Percentiles rank a stretch among this genome's conserved stretches.
These are phyloP conservation scores for Dryadomyces sulphureus DNA, from an alignment of 2,329 filamentous ascomycete species.

Conservation along the genomic window DNA sequence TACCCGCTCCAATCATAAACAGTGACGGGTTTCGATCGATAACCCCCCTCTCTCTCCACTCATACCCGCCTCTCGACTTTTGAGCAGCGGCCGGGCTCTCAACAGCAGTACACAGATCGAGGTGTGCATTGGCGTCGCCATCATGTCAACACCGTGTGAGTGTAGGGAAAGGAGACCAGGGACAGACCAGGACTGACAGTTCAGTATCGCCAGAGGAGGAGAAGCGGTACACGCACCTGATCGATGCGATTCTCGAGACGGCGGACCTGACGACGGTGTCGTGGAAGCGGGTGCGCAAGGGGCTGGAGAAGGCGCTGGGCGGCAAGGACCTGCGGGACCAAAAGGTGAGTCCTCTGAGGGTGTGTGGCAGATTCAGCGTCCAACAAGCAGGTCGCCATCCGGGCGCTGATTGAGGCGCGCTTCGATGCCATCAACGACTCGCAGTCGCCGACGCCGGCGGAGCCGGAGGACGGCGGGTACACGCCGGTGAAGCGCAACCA, in stretches of 20 bases:
- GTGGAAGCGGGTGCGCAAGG: constrained; percentile 45
- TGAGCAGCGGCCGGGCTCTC: too few relatives aligned
- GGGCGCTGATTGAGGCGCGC: constrained; percentile 55
- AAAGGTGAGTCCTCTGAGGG: constrained; percentile 27
- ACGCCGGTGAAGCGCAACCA: constrained; percentile 22
- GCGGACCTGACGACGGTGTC: constrained; percentile 49
- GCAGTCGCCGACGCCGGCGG: constrained; percentile 25
- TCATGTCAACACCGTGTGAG: neutral
- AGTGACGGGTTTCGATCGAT: neutral
- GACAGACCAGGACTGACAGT: neutral
- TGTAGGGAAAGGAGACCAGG: neutral
- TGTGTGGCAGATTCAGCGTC: neutral
- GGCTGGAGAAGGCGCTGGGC: constrained; percentile 36
- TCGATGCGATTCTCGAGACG: constrained; percentile 42
- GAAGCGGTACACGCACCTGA: constrained; percentile 38
- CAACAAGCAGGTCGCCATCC: constrained; percentile 51
- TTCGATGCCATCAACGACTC: constrained; percentile 58
- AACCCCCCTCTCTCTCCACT: neutral
- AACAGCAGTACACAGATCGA: too few relatives aligned
- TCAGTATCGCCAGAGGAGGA: constrained; percentile 36
- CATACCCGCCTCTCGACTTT: neutral
- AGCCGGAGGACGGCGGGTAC: constrained; percentile 6
- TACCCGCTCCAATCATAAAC: neutral
- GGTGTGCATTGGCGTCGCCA: neutral
- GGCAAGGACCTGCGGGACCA: constrained; percentile 43